Evolutionary conservation across 2,329 filamentous ascomycete genomes (phyloP).

Genomic region (Myriosclerotinia curreyana): DNA sequence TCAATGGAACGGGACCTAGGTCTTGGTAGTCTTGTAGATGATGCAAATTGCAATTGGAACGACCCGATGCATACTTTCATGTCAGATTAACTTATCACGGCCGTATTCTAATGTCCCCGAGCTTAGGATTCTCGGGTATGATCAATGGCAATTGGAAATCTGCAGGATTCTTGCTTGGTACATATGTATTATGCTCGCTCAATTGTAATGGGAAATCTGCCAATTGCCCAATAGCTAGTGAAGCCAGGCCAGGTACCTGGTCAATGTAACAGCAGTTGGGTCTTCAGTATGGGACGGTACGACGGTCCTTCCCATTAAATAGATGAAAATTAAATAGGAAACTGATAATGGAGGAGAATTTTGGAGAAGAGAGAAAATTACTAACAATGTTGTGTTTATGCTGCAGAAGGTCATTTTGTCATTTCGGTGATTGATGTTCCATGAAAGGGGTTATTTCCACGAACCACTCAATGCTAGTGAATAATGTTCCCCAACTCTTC

Average conservation of each 20-base stretch:
- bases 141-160: background rate
- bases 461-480: constrained; percentile 8
- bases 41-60: constrained; percentile 13
- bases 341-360: background rate
- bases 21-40: constrained; percentile 8
- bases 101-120: constrained; percentile 13
- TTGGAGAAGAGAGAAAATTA: background rate
- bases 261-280: constrained; percentile 1
- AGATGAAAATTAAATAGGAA: background rate
- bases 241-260: constrained; percentile 9
- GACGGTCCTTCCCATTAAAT: constrained; percentile 10
- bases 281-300: constrained; percentile 12
- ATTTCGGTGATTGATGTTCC: constrained; percentile 7
- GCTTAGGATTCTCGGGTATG: constrained; percentile 6
- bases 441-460: background rate
- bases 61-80: constrained; percentile 3
- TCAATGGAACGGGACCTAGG: background rate
- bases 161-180: constrained; percentile 8
- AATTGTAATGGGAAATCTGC: constrained; percentile 2
- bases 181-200: background rate
- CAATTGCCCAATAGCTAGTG: background rate
- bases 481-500: background rate
- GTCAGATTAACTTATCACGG: constrained; percentile 13
- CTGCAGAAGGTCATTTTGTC: background rate
- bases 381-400: background rate